Conservation (phyloP, 2,329 filamentous ascomycete species). For the Alternaria brassicae region DNA sequence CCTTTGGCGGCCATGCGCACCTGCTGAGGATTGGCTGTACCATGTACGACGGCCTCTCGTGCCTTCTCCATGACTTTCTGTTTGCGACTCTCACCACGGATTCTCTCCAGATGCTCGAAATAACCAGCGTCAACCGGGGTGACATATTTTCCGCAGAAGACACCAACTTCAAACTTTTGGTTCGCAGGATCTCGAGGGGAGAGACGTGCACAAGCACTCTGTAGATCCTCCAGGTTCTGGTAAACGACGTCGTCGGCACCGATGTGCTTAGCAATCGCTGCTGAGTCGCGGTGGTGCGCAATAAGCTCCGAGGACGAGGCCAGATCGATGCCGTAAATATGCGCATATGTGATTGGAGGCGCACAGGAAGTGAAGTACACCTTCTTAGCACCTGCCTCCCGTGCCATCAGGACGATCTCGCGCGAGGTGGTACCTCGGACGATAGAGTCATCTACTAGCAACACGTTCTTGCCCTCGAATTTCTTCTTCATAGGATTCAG, state of each 20-base stretch:
- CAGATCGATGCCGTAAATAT: constrained; percentile 66
- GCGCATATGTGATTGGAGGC: constrained; percentile 79
- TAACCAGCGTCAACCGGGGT: constrained; percentile 81
- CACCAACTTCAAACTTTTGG: constrained; percentile 83
- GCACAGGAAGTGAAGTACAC: constrained; percentile 85
- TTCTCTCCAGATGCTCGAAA: constrained; percentile 77
- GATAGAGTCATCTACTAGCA: constrained; percentile 88
- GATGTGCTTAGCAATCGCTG: constrained; percentile 70
- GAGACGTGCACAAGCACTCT: constrained; percentile 76
- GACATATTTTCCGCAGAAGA: constrained; percentile 87
- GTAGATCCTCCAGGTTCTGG: constrained; percentile 79
- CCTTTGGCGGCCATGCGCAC: constrained; percentile 69
- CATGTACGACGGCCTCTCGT: constrained; percentile 69
- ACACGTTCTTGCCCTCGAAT: constrained; percentile 79
- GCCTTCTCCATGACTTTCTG: constrained; percentile 70
- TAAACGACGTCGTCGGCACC: constrained; percentile 80
- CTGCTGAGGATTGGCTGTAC: constrained; percentile 66
- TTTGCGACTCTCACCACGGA: constrained; percentile 74
- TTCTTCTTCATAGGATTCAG: constrained; percentile 85
- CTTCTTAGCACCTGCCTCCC: constrained; percentile 80
- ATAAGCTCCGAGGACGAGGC: constrained; percentile 75
- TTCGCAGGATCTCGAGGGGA: constrained; percentile 64
- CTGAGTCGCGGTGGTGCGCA: constrained; percentile 69
- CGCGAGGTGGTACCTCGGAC: constrained; percentile 84
- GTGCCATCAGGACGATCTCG: constrained; percentile 83